Evolutionary conservation across 306 rosid genomes (phyloP).

Genomic region (Mimosa bimucronata): DNA sequence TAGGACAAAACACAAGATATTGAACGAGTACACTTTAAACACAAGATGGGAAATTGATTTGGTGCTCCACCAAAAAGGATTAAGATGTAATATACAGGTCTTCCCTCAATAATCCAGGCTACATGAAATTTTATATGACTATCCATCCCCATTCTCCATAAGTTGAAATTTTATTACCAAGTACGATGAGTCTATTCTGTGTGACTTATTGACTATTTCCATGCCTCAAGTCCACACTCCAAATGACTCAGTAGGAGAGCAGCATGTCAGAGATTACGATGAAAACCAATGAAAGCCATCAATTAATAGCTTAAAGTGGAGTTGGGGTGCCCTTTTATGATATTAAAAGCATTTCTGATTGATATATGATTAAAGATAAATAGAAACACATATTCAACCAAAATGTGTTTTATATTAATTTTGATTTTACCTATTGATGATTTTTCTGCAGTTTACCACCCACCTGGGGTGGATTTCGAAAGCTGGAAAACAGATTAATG

Average conservation of each 20-base stretch:
- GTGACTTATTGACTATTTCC: background rate
- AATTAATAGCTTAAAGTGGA: background rate
- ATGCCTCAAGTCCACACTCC: background rate
- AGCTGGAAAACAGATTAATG: constrained; percentile 24
- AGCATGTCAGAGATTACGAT: background rate
- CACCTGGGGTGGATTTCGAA: background rate
- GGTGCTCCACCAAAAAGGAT: background rate
- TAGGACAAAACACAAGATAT: background rate
- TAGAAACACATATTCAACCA: background rate
- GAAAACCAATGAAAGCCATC: background rate
- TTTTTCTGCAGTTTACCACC: background rate
- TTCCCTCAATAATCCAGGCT: background rate
- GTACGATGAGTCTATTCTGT: background rate
- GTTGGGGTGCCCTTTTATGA: background rate
- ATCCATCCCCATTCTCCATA: too few species aligned
- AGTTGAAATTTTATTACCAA: too few species aligned
- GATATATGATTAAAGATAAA: background rate
- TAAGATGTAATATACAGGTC: background rate
- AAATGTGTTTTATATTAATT: background rate
- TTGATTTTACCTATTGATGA: background rate
- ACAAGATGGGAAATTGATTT: background rate
- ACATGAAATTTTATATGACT: too few species aligned
- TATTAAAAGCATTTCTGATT: background rate
- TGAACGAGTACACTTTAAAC: too few species aligned
- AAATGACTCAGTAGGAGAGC: background rate